Base-by-base conservation (phyloP, 73 alveolate genomes). In the Breviolum minutum region DNA sequence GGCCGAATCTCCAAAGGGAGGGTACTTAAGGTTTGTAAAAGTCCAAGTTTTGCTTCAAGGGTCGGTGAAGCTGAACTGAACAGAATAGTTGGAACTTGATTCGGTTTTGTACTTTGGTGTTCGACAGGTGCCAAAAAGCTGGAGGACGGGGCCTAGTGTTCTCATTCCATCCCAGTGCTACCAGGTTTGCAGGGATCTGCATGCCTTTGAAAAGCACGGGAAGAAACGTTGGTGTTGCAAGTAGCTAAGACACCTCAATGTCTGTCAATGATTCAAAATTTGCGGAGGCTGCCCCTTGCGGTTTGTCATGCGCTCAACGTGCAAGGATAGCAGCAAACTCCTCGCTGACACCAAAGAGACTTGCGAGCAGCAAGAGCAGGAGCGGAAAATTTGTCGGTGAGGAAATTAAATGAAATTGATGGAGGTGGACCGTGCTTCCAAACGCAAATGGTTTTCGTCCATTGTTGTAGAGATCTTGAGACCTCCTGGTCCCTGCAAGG, bases 281-380 rank as follows among this genome's bases (percentile, higher is more conserved):
- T 40, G 54, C 3, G 54, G 54, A 40, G 54, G 54, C 54, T 40
- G 54, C 54, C 54, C 54, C 54, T 40, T 40, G 54, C 3, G 54
- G 54, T 40, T 40, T 68, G 8, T 22, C 8, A 68, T 29, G 87
- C 64, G 24, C 17, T 79, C 54, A 30, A 12, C 32, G 20, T 19
- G 32, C 85, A 40, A 89, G 96, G 96, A 89, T 19, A 86, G 71
- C 19, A 30, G 86, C 86, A 54, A 66, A 40, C 84, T 89, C 63
- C 87, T 89, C 22, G 71, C 73, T 73, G 96, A 89, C 96, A 89
- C 87, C 63, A 70, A 89, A 24, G 96, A 89, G 96, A 89, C 74
- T 63, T 89, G 96, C 87, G 62, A 70, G 29, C 85, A 89, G 73
- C 96, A 89, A 70, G 96, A 89, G 96, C 71, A 89, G 96, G 96